Conservation (phyloP, 352 stramenopile species). For the Globisporangium barbulae region DNA sequence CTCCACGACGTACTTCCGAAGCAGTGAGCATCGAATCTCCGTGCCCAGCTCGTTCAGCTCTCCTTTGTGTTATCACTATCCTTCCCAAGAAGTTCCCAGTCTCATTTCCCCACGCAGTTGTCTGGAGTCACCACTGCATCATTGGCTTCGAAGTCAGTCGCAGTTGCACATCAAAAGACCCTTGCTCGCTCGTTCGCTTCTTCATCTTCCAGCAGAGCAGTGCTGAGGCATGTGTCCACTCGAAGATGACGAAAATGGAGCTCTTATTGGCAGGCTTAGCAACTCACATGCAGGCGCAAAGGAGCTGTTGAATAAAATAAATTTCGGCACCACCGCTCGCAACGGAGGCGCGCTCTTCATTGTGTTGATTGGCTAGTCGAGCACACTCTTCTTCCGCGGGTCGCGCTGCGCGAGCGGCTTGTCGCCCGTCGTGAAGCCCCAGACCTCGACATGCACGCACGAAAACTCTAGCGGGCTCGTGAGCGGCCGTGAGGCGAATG, state of each 20-base stretch:
- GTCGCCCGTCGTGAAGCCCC: slow-evolving; percentile 75
- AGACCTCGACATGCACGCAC: slow-evolving; percentile 80
- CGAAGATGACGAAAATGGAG: neutral
- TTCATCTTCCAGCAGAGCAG: neutral
- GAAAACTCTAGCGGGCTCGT: slow-evolving; percentile 76
- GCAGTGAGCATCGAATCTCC: slow-evolving; percentile 7
- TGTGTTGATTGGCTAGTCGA: slow-evolving; percentile 47
- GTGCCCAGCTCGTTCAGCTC: neutral
- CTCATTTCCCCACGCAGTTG: neutral
- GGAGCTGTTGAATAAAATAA: slow-evolving; percentile 4
- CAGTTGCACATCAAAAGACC: neutral
- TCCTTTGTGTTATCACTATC: neutral
- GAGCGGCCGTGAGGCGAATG: slow-evolving; percentile 81
- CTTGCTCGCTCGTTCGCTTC: neutral
- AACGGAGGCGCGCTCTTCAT: neutral
- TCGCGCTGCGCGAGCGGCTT: slow-evolving; percentile 33
- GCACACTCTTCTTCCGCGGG: slow-evolving; percentile 56
- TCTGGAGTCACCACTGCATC: neutral
- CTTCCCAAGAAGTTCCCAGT: neutral
- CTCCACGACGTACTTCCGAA: slow-evolving; percentile 16
- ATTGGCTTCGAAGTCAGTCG: neutral
- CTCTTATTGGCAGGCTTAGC: neutral
- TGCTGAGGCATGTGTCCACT: neutral
- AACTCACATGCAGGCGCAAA: neutral
- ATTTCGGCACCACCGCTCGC: neutral